Evolutionary conservation across 2,329 filamentous ascomycete genomes (phyloP), one percentile per base, ranked within the genome.

Genomic region (Cladosporium sp.): DNA sequence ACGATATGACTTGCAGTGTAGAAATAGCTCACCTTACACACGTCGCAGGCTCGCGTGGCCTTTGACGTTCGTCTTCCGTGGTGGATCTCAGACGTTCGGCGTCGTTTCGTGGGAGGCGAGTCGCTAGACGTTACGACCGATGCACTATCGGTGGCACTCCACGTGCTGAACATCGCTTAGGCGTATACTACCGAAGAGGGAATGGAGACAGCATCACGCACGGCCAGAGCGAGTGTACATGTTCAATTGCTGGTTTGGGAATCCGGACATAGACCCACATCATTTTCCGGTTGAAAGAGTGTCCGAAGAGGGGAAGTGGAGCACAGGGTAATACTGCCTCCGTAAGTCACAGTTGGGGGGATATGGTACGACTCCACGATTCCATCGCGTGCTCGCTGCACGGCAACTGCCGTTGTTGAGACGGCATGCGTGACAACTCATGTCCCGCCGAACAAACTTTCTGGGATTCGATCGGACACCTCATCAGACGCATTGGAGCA

Each of bases 11-110:
- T n/a, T n/a, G n/a, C n/a, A n/a, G n/a, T n/a, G n/a, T n/a, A n/a
- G n/a, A n/a, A n/a, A n/a, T n/a, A n/a, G n/a, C n/a, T n/a, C n/a
- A n/a, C 54, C 54, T 57, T 57, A 45, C 54, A 57, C 8, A 25
- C 35, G 24, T 57, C 54, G 32, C 54, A 57, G 7, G 54, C 54
- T n/a, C 54, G 35, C 4, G 54, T 57, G 6, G 54, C 47, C 35
- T 57, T 57, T 6, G 54, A 50, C 12, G 47, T 22, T n/a, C 54
- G 54, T 34, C 54, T 24, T 15, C 54, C 54, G 17, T 39, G 13
- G 3, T 15, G 13, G 4, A 8, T 35, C 13, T 49, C 42, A 15
- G 54, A 57, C 13, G 22, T 22, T 6, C 37, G 36, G 4, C 45
- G 44, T n/a, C 47, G 44, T 17, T 57, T 57, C 36, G 45, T n/a